Conservation (phyloP, 495 filamentous ascomycete species). For the Daldinia caldariorum region DNA sequence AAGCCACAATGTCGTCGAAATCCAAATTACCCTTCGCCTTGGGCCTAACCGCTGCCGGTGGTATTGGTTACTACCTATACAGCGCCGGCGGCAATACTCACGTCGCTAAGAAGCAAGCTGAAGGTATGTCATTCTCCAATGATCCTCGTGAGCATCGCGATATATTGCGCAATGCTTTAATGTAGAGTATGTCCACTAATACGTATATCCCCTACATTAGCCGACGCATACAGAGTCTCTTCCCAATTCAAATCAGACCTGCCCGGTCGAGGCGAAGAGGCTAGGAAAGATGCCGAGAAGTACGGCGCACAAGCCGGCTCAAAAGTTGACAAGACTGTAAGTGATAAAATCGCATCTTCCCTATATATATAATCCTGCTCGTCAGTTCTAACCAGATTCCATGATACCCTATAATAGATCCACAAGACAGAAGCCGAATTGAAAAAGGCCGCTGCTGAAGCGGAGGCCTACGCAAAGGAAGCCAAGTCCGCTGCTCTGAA, state of each 20-base stretch:
- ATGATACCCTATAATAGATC: constrained; percentile 58
- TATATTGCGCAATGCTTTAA: not conserved
- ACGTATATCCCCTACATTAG: constrained; percentile 48
- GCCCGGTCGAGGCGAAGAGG: constrained; percentile 49
- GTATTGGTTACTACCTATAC: constrained; percentile 91
- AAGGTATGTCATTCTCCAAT: constrained; percentile 63
- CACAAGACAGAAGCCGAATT: constrained; percentile 68
- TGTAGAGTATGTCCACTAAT: constrained; percentile 26
- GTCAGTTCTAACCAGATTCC: constrained; percentile 6
- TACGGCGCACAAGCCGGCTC: constrained; percentile 57
- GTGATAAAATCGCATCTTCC: constrained; percentile 25
- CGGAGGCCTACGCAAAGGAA: constrained; percentile 68
- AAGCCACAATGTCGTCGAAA: constrained; percentile 61
- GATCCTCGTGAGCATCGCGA: not conserved
- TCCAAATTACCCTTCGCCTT: constrained; percentile 65
- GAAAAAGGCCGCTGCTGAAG: constrained; percentile 62
- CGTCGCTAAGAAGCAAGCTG: constrained; percentile 80
- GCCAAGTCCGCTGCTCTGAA: constrained; percentile 68
- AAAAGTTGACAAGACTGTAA: constrained; percentile 58
- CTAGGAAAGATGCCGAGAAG: constrained; percentile 54
- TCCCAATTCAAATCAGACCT: constrained; percentile 71
- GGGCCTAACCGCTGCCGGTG: constrained; percentile 71
- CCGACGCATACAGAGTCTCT: constrained; percentile 71
- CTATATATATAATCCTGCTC: constrained; percentile 2
- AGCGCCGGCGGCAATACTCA: constrained; percentile 83